A percentile compares a stretch with the other conserved stretches of the same genome.
These are phyloP conservation scores for Lactifluus rugatus DNA, from an alignment of 768 basidiomycete species.

Conservation along the genomic window DNA sequence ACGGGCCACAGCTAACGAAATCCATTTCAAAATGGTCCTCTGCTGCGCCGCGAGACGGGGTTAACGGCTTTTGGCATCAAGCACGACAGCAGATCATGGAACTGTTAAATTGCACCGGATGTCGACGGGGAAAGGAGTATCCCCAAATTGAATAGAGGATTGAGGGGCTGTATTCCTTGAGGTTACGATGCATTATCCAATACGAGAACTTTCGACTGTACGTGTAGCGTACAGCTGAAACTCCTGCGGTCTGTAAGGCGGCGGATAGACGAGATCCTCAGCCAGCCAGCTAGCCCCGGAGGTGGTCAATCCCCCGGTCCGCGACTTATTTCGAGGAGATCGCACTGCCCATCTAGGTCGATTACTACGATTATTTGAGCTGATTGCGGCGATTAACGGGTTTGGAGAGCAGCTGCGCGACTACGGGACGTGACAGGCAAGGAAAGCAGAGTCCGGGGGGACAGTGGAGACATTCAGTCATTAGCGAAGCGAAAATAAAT, in stretches of 20 bases:
- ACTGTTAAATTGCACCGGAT: background rate
- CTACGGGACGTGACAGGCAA: background rate
- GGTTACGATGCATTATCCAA: no score
- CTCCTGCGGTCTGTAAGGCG: background rate
- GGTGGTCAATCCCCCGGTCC: background rate
- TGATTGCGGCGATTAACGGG: background rate
- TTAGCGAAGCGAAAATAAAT: slow-evolving; percentile 2
- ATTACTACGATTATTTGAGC: background rate
- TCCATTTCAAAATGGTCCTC: background rate
- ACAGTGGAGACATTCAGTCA: background rate
- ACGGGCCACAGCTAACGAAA: background rate
- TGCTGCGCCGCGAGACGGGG: slow-evolving; percentile 1
- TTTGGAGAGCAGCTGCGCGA: background rate
- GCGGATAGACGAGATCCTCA: background rate
- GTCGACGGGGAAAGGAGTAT: background rate
- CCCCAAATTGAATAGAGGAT: background rate
- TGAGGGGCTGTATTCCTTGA: background rate
- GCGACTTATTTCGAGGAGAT: slow-evolving; percentile 1
- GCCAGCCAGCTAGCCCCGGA: background rate
- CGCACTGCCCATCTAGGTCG: background rate
- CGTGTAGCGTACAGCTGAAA: no score
- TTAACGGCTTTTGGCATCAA: slow-evolving; percentile 6
- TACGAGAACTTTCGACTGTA: no score
- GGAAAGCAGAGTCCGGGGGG: background rate
- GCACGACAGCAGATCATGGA: background rate